Evolutionary conservation across 495 filamentous ascomycete species (phyloP).

Genomic region (Barbatosphaeria neglecta): DNA sequence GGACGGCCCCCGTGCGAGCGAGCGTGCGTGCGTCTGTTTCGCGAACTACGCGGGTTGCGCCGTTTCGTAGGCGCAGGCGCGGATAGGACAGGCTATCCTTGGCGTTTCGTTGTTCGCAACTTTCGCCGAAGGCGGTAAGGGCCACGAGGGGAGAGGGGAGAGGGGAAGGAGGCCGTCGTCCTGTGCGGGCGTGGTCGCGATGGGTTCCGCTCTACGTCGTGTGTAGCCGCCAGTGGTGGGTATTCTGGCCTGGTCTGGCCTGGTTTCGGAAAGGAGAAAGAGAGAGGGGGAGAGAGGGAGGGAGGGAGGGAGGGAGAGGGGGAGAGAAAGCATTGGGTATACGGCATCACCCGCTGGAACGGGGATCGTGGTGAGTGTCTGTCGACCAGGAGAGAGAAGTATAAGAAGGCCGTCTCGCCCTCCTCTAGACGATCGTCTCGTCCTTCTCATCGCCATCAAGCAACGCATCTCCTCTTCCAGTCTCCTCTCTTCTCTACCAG

Average conservation of each 20-base stretch:
- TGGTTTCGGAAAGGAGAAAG: no score
- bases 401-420: background rate
- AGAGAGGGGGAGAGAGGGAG: no score
- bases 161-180: no score
- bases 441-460: background rate
- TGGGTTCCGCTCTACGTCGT: no score
- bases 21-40: background rate
- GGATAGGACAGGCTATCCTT: background rate
- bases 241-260: background rate
- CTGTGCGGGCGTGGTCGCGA: background rate
- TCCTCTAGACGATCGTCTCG: background rate
- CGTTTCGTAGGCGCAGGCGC: no score
- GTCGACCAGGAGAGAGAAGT: background rate
- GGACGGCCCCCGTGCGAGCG: no score
- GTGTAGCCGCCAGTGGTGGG: no score
- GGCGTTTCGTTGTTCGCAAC: background rate
- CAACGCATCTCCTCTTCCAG: background rate
- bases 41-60: background rate
- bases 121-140: background rate
- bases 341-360: background rate
- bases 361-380: background rate
- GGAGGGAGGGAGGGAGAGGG: background rate
- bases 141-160: no score
- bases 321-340: background rate
- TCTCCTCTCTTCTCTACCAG: background rate